Conservation (phyloP, 2,329 filamentous ascomycete genomes). For the Tolypocladium tropicale region DNA sequence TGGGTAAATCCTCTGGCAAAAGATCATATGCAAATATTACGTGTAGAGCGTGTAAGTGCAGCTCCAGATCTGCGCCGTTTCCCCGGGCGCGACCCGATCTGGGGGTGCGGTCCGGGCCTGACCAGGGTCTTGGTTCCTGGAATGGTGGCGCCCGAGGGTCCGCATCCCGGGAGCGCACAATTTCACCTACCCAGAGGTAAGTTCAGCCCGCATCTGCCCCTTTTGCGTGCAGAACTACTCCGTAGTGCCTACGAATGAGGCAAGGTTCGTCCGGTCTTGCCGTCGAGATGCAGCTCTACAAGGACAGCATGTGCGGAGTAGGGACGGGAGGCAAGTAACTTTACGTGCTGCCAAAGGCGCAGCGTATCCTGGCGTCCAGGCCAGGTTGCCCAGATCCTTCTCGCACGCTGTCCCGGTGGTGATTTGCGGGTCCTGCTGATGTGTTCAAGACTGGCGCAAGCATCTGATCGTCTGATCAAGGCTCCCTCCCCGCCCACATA, state of each 20-base stretch:
- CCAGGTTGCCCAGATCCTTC: neutral
- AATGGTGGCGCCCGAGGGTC: neutral
- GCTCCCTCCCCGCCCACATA: neutral
- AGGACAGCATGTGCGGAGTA: no score
- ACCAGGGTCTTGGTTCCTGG: neutral
- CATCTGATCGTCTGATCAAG: neutral
- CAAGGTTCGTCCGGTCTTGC: neutral
- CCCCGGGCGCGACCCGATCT: neutral
- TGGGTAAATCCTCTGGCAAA: no score
- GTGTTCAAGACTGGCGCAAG: neutral
- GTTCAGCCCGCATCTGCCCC: neutral
- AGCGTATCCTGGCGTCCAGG: neutral
- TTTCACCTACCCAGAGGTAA: neutral
- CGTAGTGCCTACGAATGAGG: neutral
- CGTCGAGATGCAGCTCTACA: neutral
- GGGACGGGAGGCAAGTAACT: no score
- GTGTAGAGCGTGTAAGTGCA: neutral
- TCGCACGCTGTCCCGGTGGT: neutral
- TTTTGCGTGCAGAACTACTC: neutral
- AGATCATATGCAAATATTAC: neutral
- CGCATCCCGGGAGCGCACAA: neutral
- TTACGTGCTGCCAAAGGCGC: neutral
- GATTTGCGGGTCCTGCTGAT: neutral
- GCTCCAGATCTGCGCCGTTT: neutral
- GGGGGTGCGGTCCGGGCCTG: neutral